Conservation (phyloP, 1,284 basidiomycete genomes). For the Puccinia triticina region DNA sequence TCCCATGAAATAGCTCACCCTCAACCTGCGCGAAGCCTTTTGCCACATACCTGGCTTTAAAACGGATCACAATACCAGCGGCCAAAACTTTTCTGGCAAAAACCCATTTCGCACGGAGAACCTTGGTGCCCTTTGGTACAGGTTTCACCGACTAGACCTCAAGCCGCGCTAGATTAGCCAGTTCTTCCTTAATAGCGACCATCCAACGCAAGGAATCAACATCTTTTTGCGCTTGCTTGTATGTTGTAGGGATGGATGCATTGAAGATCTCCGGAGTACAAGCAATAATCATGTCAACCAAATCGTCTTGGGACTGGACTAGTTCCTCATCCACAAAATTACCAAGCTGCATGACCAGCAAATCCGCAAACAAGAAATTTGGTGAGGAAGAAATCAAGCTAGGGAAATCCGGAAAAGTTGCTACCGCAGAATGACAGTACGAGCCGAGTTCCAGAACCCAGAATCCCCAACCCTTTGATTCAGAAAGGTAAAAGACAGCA, state of each 20-base stretch:
- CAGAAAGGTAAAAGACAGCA: neutral
- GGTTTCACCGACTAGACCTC: neutral
- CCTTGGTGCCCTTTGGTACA: neutral
- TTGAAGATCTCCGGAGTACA: no score
- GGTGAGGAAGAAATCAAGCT: no score
- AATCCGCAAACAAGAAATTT: neutral
- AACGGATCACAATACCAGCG: neutral
- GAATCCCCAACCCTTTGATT: constrained; percentile 11
- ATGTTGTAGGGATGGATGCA: no score
- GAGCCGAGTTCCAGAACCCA: neutral
- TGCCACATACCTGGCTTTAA: constrained; percentile 1
- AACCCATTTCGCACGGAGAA: neutral
- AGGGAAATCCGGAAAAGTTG: no score
- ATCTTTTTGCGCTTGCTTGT: neutral
- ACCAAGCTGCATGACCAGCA: no score
- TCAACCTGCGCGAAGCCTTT: neutral
- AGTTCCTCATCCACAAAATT: neutral
- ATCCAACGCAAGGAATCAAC: neutral
- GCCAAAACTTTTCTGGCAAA: neutral
- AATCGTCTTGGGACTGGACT: neutral
- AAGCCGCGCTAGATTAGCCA: neutral
- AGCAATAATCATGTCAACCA: no score
- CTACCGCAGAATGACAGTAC: no score
- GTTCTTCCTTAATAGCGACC: neutral
- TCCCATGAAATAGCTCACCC: neutral